Base-by-base conservation (phyloP, 2,329 filamentous ascomycete genomes). In the Fusarium secorum region DNA sequence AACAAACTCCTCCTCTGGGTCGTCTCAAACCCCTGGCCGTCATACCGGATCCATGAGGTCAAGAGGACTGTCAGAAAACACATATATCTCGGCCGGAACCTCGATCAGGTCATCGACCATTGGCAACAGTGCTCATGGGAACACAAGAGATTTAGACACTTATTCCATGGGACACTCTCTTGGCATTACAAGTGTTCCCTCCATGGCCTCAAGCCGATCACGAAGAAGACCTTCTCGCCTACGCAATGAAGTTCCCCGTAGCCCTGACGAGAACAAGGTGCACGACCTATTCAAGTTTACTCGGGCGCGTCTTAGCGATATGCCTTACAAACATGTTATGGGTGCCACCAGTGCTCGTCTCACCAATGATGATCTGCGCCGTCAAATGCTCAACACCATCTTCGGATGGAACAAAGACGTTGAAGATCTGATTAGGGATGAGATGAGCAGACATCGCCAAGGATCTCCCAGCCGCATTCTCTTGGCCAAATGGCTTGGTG, bases 211-310 rank as follows among this genome's bases (percentile, higher is more conserved):
- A 39, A 85, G 85, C 20, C 81, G 81, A 35, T 82, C 83, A 11
- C 79, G 80, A 49, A 82, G 84, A 48, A 81, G 80, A 74, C 87
- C 90, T 1, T 97, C 95, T 20, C 88, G 91, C 26, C 83, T 98
- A 51, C 89, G 93, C 32, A 90, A 97, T 73, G 94, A 98, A 77
- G 87, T 97, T 4, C 85, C 94, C 3, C 87, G 90, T 36, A 97
- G 93, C 73, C 93, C 94, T 0, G 81, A 93, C 35, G 92, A 95
- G 14, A 86, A 87, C 69, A 89, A 89, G 66, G 85, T 91, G 7
- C 83, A 91, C 62, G 95, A 98, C 72, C 84, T 98, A 2, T 98
- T 98, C 82, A 94, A 94, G 35, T 95, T 91, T 76, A 95, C 92
- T 6, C 90, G 93, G 59, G 91, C 91, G 45, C 89, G 95, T 20